Percentiles rank a stretch among this genome's conserved stretches.
Conservation (phyloP, 208 protist species). For the Crithidia sp. region DNA sequence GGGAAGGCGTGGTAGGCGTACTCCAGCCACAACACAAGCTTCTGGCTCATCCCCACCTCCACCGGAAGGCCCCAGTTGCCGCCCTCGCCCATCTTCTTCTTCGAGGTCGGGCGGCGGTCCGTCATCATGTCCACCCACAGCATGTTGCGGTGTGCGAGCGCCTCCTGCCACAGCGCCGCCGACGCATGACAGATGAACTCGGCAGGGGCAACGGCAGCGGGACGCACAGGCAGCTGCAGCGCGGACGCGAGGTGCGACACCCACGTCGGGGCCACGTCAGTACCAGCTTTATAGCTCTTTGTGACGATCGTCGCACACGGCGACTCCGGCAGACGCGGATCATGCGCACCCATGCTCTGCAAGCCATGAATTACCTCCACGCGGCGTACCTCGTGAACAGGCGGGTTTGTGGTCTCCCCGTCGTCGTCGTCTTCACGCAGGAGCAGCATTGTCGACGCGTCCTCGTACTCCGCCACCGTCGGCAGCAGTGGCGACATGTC, state of each 20-base stretch:
- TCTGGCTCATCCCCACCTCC: slow-evolving; percentile 54
- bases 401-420: background rate
- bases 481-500: slow-evolving; percentile 12
- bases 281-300: background rate
- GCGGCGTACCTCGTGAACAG: background rate
- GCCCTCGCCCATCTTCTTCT: slow-evolving; percentile 28
- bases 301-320: background rate
- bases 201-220: slow-evolving; percentile 18
- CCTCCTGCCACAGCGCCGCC: slow-evolving; percentile 39
- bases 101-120: slow-evolving; percentile 28
- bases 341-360: background rate
- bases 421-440: background rate
- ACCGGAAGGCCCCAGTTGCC: slow-evolving; percentile 39
- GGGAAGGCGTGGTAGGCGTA: slow-evolving; percentile 46
- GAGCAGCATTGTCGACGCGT: background rate
- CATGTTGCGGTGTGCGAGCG: slow-evolving; percentile 35
- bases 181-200: slow-evolving; percentile 18
- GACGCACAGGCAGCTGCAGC: slow-evolving; percentile 9
- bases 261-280: background rate
- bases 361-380: background rate
- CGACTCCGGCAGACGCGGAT: background rate
- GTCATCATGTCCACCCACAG: slow-evolving; percentile 40
- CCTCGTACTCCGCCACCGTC: slow-evolving; percentile 15
- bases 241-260: background rate
- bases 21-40: slow-evolving; percentile 50